Conservation (phyloP, 2,329 filamentous ascomycete genomes). For the Hortaea werneckii region DNA sequence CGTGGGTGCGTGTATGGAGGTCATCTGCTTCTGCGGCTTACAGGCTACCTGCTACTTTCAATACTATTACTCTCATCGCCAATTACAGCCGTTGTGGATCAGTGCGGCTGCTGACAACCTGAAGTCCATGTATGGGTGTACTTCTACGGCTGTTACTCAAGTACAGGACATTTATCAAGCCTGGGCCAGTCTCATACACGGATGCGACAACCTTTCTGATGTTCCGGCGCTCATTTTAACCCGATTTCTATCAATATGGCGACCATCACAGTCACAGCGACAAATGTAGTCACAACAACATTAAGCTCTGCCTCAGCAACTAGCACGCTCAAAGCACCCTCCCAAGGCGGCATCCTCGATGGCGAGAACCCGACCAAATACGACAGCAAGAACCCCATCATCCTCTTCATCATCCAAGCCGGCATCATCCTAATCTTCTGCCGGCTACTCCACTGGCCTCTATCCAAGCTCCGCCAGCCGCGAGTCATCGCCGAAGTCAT, state of each 20-base stretch:
- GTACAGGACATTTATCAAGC: too few relatives aligned
- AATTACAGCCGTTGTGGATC: too few relatives aligned
- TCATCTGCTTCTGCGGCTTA: too few relatives aligned
- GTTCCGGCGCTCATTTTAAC: too few relatives aligned
- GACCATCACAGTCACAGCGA: constrained; percentile 13
- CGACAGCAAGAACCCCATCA: constrained; percentile 61
- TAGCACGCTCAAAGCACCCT: constrained; percentile 30
- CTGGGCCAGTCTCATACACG: too few relatives aligned
- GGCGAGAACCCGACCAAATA: constrained; percentile 59
- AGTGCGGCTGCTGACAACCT: too few relatives aligned
- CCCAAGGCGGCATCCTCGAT: constrained; percentile 62
- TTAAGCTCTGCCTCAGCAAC: constrained; percentile 15
- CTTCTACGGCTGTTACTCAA: too few relatives aligned
- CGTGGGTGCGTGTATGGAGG: too few relatives aligned
- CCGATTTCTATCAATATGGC: constrained; percentile 3
- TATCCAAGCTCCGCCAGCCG: constrained; percentile 67
- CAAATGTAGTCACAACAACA: constrained; percentile 14
- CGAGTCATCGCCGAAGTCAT: constrained; percentile 78
- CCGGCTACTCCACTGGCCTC: constrained; percentile 63
- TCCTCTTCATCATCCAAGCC: constrained; percentile 67
- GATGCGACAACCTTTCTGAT: too few relatives aligned
- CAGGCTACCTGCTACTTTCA: too few relatives aligned
- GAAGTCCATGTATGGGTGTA: too few relatives aligned
- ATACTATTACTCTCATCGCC: too few relatives aligned
- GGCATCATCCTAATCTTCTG: constrained; percentile 67